Percentiles rank a stretch among this genome's conserved stretches.
Evolutionary conservation across 257 asterid genomes (phyloP).

Genomic region (Sherardia arvensis): DNA sequence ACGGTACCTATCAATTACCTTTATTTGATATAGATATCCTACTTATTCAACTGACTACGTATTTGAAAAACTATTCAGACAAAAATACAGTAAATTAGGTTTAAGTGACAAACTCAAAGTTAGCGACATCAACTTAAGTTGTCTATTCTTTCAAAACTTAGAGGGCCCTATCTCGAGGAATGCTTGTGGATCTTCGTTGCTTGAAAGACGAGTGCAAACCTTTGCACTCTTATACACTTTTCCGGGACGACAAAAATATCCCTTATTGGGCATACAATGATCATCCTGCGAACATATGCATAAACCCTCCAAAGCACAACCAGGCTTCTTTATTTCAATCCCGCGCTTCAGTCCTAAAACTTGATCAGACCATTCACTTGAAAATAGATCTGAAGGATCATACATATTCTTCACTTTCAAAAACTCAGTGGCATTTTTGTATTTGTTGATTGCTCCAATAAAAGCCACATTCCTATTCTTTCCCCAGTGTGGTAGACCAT

Average conservation of each 20-base stretch:
- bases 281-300: background rate
- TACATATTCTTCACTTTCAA: constrained; percentile 6
- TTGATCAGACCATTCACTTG: constrained; percentile 14
- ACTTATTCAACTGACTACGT: no score
- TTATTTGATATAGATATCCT: no score
- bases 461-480: constrained; percentile 11
- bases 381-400: constrained; percentile 9
- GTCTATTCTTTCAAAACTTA: no score
- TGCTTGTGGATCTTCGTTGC: no score
- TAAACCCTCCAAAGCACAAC: constrained; percentile 8
- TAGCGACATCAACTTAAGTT: no score
- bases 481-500: constrained; percentile 12
- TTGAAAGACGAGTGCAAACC: constrained; percentile 3
- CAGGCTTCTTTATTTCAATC: background rate
- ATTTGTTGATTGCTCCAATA: constrained; percentile 1
- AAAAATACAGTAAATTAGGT: no score
- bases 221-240: background rate
- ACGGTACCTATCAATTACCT: no score
- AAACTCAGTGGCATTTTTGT: constrained; percentile 8
- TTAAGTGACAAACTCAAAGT: no score
- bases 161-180: no score
- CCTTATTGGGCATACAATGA: constrained; percentile 1
- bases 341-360: constrained; percentile 7
- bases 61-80: no score
- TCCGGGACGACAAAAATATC: background rate